These are phyloP conservation scores for Stagonosporopsis chrysanthemi DNA, from an alignment of 2,329 filamentous ascomycete genomes.

Conservation along the genomic window DNA sequence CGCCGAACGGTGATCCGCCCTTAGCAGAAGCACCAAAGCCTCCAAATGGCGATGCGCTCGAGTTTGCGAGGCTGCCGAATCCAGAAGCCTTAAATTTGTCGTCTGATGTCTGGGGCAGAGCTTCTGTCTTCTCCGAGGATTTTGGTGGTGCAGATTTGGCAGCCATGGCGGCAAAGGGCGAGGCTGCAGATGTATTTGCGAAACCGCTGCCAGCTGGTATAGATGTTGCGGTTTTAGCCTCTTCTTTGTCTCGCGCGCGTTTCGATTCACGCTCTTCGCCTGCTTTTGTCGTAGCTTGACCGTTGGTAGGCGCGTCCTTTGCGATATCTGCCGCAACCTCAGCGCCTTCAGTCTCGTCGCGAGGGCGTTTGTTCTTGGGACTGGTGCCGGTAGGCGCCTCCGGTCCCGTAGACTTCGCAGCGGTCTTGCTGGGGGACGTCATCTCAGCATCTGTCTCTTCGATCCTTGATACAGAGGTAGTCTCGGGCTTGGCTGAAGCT, in stretches of 20 bases:
- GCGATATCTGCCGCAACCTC: slow-evolving; percentile 20
- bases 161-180: slow-evolving; percentile 58
- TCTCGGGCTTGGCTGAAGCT: slow-evolving; percentile 42
- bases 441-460: slow-evolving; percentile 44
- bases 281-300: slow-evolving; percentile 25
- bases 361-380: slow-evolving; percentile 59
- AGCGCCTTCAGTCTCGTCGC: slow-evolving; percentile 39
- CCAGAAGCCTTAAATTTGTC: slow-evolving; percentile 61
- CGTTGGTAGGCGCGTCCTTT: slow-evolving; percentile 20
- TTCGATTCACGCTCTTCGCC: slow-evolving; percentile 47
- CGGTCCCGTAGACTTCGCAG: slow-evolving; percentile 14
- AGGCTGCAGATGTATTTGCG: slow-evolving; percentile 54
- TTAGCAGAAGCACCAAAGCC: slow-evolving; percentile 28
- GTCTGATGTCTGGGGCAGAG: slow-evolving; percentile 50
- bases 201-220: slow-evolving; percentile 53
- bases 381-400: slow-evolving; percentile 39
- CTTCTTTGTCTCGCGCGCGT: slow-evolving; percentile 46
- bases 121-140: slow-evolving; percentile 24
- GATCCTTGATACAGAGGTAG: slow-evolving; percentile 41
- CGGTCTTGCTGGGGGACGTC: slow-evolving; percentile 28
- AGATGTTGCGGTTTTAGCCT: slow-evolving; percentile 30
- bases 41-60: slow-evolving; percentile 49
- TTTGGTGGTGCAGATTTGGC: slow-evolving; percentile 44
- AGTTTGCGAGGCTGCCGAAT: slow-evolving; percentile 54
- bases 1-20: slow-evolving; percentile 48